Conservation (phyloP, 768 basidiomycete genomes). For the Leccinum subtestaceum region DNA sequence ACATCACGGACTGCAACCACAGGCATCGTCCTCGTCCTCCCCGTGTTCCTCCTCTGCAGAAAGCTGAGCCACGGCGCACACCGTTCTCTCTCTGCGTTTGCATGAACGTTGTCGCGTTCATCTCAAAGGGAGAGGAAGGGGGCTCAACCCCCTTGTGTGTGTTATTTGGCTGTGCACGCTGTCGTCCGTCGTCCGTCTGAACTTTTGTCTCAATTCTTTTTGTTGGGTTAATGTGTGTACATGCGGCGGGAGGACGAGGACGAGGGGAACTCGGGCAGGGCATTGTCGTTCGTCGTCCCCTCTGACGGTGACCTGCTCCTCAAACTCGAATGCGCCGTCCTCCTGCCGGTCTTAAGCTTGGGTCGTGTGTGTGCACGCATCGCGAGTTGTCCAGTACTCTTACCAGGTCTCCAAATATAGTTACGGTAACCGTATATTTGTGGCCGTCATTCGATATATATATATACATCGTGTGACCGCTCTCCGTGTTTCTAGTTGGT, state of each 20-base stretch:
- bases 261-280: neutral
- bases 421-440: slow-evolving; percentile 22
- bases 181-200: slow-evolving; percentile 9
- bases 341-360: neutral
- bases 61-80: neutral
- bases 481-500: neutral
- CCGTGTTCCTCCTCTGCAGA: slow-evolving; percentile 11
- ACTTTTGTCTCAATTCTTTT: slow-evolving; percentile 1
- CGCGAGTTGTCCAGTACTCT: slow-evolving; percentile 20
- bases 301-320: neutral
- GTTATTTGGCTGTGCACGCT: neutral
- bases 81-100: neutral
- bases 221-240: slow-evolving; percentile 5
- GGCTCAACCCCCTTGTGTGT: neutral
- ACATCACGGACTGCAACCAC: neutral
- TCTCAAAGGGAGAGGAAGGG: neutral
- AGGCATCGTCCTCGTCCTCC: slow-evolving; percentile 4
- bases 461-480: slow-evolving; percentile 6
- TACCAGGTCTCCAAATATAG: slow-evolving; percentile 12
- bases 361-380: slow-evolving; percentile 8
- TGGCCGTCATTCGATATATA: slow-evolving; percentile 10
- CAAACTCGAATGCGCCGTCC: neutral
- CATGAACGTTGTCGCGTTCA: neutral
- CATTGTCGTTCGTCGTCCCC: neutral
- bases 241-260: neutral